Evolutionary conservation across 805 yeast species (phyloP).

Genomic region (Wickerhamomyces alni): DNA sequence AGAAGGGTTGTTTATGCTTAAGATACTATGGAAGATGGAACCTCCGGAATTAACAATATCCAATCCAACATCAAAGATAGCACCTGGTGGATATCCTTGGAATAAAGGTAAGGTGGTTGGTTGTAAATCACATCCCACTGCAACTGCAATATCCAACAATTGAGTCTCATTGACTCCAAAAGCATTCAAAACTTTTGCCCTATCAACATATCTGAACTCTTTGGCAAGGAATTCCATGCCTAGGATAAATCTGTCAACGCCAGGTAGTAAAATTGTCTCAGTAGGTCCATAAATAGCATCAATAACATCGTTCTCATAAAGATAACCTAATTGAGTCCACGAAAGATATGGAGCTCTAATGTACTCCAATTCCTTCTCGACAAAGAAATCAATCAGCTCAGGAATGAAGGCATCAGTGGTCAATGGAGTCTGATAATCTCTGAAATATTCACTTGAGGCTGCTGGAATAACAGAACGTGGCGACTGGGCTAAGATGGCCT

Average conservation of each 20-base stretch:
- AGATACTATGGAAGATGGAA: constrained; percentile 41
- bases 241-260: constrained; percentile 65
- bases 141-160: constrained; percentile 67
- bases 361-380: constrained; percentile 51
- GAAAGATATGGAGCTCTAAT: constrained; percentile 80
- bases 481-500: constrained; percentile 15
- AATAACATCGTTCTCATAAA: constrained; percentile 48
- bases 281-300: constrained; percentile 83
- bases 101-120: constrained; percentile 52
- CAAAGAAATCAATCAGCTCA: constrained; percentile 53
- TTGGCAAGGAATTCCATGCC: constrained; percentile 61
- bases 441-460: constrained; percentile 40
- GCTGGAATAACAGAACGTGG: constrained; percentile 18
- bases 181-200: constrained; percentile 50
- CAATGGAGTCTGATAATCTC: constrained; percentile 43
- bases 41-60: constrained; percentile 36
- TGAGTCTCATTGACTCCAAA: constrained; percentile 57
- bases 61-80: constrained; percentile 29
- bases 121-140: constrained; percentile 75
- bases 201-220: constrained; percentile 65
- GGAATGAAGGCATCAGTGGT: constrained; percentile 43
- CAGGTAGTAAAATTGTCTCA: constrained; percentile 58
- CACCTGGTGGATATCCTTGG: constrained; percentile 22
- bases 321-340: constrained; percentile 71
- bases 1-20: constrained; percentile 39